Base-by-base conservation (phyloP, 257 asterid genomes). In the Solanum virginianum region DNA sequence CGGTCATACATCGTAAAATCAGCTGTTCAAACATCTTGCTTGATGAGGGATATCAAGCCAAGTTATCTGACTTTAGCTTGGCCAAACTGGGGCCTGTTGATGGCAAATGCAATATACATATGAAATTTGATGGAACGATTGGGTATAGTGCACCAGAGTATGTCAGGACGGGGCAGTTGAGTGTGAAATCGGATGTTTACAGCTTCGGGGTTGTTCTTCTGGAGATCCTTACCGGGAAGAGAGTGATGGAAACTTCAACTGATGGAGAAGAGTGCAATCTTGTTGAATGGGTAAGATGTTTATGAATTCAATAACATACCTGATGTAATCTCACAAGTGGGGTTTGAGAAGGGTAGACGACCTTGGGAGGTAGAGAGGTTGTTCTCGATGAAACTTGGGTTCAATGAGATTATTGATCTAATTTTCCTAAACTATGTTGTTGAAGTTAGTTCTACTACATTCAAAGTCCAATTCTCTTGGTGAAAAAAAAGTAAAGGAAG, bases 1-100 rank as follows among this genome's bases (percentile, higher is more conserved):
- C 98, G 0, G 95, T 96, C 17, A 96, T 96, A 80, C 94, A 93
- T 74, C 97, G 99, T 20, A 98, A 95, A 85, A 82, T 95, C 8
- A 96, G 94, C 87, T 94, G 98, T 88, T 95, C 98, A 0, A 96
- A 94, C 85, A 94, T 96, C 88, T 89, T 95, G 90, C 97, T 96
- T 8, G 94, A 90, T 5, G 96, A 95, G 81, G 95, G 90, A 13
- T 94, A 92, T 72, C 94, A 90, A 77, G 94, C 99, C 1, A 95
- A 96, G 91, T 89, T 96, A 18, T 95, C 99, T 16, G 99, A 92
- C 86, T 96, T 95, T 71, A 98, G 98, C 39, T 88, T 96, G 92
- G 99, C 99, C 2, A 96, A 95, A 88, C 91, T 93, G 1, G 98
- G 98, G 6, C 98, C 99, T 2, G 92, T 92, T 47, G 99, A 97